Base-by-base conservation (phyloP, 192 early-diverging fungal genomes). In the Podila clonocystis region DNA sequence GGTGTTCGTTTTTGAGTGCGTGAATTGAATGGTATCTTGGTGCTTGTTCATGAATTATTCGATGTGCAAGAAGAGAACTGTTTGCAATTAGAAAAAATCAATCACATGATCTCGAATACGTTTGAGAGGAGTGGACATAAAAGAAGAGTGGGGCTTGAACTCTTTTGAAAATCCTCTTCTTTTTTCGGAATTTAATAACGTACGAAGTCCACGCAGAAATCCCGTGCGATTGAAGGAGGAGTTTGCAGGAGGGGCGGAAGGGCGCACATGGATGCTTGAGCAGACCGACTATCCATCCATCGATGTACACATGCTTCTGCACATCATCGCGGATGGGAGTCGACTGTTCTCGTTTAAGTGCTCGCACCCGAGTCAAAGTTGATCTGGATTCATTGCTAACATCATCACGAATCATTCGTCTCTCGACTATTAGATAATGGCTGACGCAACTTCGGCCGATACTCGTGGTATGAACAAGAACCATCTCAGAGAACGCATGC, bases 401-500 rank as follows among this genome's bases (percentile, higher is more conserved):
- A 50, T 63, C 31, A 49, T 31, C 30, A 45, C 55, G 13, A 63
- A 2, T 58, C 34, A 26, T 38, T 65, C 52, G 20, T 24, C 33
- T 48, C n/a, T 65, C 31, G 36, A 17, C 57, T 58, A 63, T 65
- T 84, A 90, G 88, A 86, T 91, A 88, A 93, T 93, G 91, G 91
- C 92, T 90, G 91, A 93, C 88, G 85, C 91, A 89, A 87, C 87
- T 84, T 82, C 89, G 86, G 90, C 91, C 91, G 90, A 89, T 89
- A 90, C 85, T 91, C 87, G 89, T 87, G 87, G 90, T 85, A 87
- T 78, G n/a, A 45, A 45, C 61, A 74, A 74, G 71, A 58, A 50
- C 24, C 31, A 52, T 24, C 62, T 36, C 55, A n/a, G 33, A n/a
- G 22, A 34, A 24, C 24, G 36, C 41, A 55, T 11, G 8, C 24